Base-by-base conservation (phyloP, 2,329 filamentous ascomycete species). In the Nemania sp. region DNA sequence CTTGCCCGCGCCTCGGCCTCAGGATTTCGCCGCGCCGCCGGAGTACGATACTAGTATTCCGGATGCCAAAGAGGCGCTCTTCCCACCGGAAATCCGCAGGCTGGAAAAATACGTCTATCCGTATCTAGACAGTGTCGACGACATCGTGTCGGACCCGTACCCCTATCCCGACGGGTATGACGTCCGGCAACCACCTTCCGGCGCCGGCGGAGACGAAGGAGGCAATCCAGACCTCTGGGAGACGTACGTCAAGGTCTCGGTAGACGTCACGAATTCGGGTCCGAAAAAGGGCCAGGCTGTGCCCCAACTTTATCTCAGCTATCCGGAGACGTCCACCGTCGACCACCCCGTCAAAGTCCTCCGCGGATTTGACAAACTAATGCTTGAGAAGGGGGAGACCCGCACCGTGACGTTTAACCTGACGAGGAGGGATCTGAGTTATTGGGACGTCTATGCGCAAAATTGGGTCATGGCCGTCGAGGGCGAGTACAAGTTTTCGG, bases 21-120 rank as follows among this genome's bases (percentile, higher is more conserved):
- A 60, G 75, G 83, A 78, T 4, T 76, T 79, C 11, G 73, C 70
- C 2, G 62, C 74, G 1, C 81, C 87, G 2, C 87, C 87, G 0
- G 69, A 74, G 11, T 88, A 89, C 68, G 76, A 83, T 65, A 76
- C 75, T n/a, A 74, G 71, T 0, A 76, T 88, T 2, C 87, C 87
- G 0, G 76, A 82, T 15, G 76, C 82, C 3, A 73, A 79, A n/a
- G 80, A 83, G 12, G 84, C 82, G 0, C 73, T 90, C 1, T 89
- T 87, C 70, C 90, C 90, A 0, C 55, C 75, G 0, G 81, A 77
- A 5, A 85, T 91, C 70, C 79, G 81, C n/a, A 81, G 79, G 49
- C 76, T 92, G 0, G 78, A 83, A 55, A 90, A 89, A 68, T 91
- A 89, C 73, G 83, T 92, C 56, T 92, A 92, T 71, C 89, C 90